These are phyloP conservation scores for Fraxinus floribunda DNA, from an alignment of 305 asterid species.

Conservation along the genomic window DNA sequence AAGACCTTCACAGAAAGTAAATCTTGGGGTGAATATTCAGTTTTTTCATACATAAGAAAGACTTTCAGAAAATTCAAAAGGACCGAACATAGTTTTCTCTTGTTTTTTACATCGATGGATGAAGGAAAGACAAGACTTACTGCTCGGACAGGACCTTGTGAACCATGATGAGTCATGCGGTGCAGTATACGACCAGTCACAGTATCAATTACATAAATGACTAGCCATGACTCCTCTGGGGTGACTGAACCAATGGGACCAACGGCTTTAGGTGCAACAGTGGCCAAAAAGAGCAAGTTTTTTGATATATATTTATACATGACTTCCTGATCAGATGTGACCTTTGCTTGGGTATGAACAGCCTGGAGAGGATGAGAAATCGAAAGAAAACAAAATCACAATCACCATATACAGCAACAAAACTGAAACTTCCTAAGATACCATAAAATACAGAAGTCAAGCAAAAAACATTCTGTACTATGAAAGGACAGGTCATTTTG, in stretches of 20 bases:
- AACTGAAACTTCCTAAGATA: not conserved
- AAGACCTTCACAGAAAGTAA: conserved; percentile 56
- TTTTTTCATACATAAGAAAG: conserved; percentile 7
- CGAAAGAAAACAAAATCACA: conserved; percentile 12
- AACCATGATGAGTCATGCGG: conserved; percentile 88
- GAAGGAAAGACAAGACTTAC: conserved; percentile 51
- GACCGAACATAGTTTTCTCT: not conserved
- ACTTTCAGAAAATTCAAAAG: not conserved
- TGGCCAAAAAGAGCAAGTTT: conserved; percentile 80
- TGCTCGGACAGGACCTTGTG: conserved; percentile 92
- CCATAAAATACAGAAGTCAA: not conserved
- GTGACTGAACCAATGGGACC: conserved; percentile 83
- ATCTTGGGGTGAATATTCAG: conserved; percentile 15
- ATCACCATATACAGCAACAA: conserved; percentile 22
- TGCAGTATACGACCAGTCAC: conserved; percentile 89
- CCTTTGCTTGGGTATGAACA: conserved; percentile 95
- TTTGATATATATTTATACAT: conserved; percentile 88
- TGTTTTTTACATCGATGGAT: not conserved
- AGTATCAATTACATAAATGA: conserved; percentile 81
- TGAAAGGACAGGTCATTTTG: not conserved
- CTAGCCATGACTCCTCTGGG: conserved; percentile 83
- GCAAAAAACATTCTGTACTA: not conserved
- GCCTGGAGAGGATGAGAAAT: conserved; percentile 52
- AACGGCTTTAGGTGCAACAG: conserved; percentile 81
- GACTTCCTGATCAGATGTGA: conserved; percentile 84